Evolutionary conservation across 2,329 filamentous ascomycete genomes (phyloP).

Genomic region (Xylaria sp.): DNA sequence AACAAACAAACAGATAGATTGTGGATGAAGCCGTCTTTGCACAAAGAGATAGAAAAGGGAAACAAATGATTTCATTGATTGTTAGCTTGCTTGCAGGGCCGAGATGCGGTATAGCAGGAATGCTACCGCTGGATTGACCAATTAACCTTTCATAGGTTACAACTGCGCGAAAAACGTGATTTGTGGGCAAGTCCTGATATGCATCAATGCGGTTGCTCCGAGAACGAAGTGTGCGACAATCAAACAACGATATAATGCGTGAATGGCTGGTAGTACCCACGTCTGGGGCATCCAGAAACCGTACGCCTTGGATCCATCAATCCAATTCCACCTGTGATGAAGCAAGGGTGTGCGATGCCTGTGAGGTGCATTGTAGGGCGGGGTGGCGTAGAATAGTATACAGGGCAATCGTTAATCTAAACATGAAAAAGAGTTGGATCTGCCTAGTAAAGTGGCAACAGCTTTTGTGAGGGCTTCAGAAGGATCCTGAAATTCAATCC

Average conservation of each 20-base stretch:
- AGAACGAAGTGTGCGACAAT: slow-evolving; percentile 35
- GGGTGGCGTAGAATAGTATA: slow-evolving; percentile 40
- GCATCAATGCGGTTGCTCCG: slow-evolving; percentile 16
- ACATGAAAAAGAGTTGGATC: slow-evolving; percentile 25
- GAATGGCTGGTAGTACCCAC: slow-evolving; percentile 34
- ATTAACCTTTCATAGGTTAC: not conserved
- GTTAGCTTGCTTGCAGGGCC: not conserved
- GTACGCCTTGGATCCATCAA: slow-evolving; percentile 36
- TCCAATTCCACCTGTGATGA: slow-evolving; percentile 40
- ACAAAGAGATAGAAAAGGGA: slow-evolving; percentile 5
- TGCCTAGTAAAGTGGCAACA: slow-evolving; percentile 6
- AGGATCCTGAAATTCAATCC: slow-evolving; percentile 7
- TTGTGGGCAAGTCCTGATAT: slow-evolving; percentile 8
- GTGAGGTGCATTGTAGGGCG: slow-evolving; percentile 33
- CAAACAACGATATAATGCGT: slow-evolving; percentile 40
- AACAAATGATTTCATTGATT: slow-evolving; percentile 5
- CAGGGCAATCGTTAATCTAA: slow-evolving; percentile 40
- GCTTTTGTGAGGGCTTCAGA: slow-evolving; percentile 18
- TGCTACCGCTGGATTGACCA: not conserved
- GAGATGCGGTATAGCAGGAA: not conserved
- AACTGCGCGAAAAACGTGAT: not conserved
- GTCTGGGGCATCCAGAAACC: slow-evolving; percentile 35
- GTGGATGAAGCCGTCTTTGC: slow-evolving; percentile 12
- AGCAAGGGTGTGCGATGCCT: slow-evolving; percentile 35
- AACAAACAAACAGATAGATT: slow-evolving; percentile 21